Conservation (phyloP, 2,329 filamentous ascomycete species). For the Scedosporium boydii region DNA sequence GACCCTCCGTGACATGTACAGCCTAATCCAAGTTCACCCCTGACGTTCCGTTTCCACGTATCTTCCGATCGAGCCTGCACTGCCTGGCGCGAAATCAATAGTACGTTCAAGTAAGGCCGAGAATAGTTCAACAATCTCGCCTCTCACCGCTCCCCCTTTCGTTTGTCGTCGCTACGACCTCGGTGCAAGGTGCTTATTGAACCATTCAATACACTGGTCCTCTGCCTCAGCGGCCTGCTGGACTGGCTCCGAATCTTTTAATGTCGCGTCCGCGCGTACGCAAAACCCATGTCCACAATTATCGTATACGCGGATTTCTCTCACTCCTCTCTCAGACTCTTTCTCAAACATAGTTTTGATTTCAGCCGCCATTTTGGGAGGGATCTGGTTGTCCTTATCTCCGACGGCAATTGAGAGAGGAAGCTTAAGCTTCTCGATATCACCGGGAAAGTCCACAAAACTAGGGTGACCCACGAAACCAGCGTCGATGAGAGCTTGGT, state of each 20-base stretch:
- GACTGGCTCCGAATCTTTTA: constrained; percentile 12
- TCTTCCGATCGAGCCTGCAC: too few relatives aligned
- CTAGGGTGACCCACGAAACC: constrained; percentile 45
- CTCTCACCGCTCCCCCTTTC: neutral
- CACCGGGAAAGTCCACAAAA: constrained; percentile 33
- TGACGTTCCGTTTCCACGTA: too few relatives aligned
- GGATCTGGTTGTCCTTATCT: constrained; percentile 31
- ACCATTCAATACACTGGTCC: constrained; percentile 24
- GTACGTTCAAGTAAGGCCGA: too few relatives aligned
- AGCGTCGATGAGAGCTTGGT: constrained; percentile 35
- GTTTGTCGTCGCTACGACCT: neutral
- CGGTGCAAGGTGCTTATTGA: constrained; percentile 14
- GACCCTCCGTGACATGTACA: too few relatives aligned
- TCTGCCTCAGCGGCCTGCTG: constrained; percentile 20
- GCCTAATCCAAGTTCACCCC: too few relatives aligned
- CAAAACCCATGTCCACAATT: constrained; percentile 31
- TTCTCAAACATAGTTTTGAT: constrained; percentile 25
- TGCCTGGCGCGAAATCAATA: too few relatives aligned
- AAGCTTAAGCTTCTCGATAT: constrained; percentile 32
- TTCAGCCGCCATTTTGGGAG: constrained; percentile 19
- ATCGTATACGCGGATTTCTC: constrained; percentile 27
- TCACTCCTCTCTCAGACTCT: constrained; percentile 20
- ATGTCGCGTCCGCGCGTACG: constrained; percentile 21
- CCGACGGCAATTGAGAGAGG: constrained; percentile 38
- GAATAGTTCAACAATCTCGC: neutral